These are phyloP conservation scores for Clohesyomyces aquaticus DNA, from an alignment of 495 filamentous ascomycete species.

Conservation along the genomic window DNA sequence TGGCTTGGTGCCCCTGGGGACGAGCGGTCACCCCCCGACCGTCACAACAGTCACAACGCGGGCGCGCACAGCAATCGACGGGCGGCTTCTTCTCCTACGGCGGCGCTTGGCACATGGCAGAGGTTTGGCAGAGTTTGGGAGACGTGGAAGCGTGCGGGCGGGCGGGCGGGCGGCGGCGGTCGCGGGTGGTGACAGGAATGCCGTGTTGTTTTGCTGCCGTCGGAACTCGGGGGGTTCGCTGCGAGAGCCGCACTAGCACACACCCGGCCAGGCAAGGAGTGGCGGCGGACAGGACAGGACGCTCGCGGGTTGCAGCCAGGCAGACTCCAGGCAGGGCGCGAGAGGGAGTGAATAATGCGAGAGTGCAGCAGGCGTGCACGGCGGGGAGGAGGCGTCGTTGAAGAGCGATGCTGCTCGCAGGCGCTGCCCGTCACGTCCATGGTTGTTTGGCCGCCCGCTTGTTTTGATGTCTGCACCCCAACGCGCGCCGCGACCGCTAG, in stretches of 20 bases:
- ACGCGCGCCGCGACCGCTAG: not conserved
- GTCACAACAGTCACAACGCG: not conserved
- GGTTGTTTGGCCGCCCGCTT: conserved; percentile 22
- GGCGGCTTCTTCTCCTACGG: conserved; percentile 1
- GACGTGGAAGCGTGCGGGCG: conserved; percentile 6
- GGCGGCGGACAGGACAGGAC: conserved; percentile 3
- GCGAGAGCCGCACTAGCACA: conserved; percentile 26
- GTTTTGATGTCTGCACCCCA: conserved; percentile 20
- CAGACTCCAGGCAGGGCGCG: not conserved
- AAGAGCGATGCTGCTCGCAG: not conserved
- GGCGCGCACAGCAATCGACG: conserved; percentile 10
- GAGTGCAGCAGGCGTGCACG: too few species aligned
- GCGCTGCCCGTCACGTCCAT: conserved; percentile 25
- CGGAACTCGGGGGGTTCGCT: conserved; percentile 7
- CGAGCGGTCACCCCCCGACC: not conserved
- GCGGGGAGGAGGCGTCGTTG: conserved; percentile 3
- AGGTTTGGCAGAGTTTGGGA: not conserved
- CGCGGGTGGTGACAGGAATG: not conserved
- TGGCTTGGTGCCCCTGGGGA: not conserved
- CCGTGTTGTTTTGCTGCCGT: conserved; percentile 29
- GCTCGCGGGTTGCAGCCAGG: not conserved
- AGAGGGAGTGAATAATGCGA: too few species aligned
- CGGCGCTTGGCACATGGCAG: conserved; percentile 21
- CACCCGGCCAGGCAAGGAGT: conserved; percentile 1
- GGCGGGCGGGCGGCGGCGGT: conserved; percentile 9